phyloP scores from a whole-genome alignment of 2,329 filamentous ascomycete genomes.

The Cladobotryum mycophilum region DNA sequence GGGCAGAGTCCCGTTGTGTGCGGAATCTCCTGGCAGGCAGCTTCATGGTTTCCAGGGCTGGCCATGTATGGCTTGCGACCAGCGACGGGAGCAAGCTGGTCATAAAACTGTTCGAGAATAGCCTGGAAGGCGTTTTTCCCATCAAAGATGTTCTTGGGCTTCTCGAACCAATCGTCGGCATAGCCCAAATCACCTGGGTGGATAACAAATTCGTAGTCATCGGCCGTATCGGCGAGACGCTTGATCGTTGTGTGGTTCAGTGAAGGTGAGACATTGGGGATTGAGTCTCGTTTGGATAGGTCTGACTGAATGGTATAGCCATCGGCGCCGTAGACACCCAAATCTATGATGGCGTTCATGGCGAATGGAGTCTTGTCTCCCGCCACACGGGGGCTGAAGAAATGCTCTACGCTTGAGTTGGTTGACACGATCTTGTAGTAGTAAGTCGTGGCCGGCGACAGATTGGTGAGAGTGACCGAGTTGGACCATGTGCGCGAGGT shows the following conservation, averaged over 20 bases:
- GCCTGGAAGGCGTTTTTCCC: slow-evolving; percentile 48
- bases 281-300: slow-evolving; percentile 40
- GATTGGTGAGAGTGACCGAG: slow-evolving; percentile 37
- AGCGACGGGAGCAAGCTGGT: slow-evolving; percentile 35
- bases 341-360: slow-evolving; percentile 42
- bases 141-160: slow-evolving; percentile 38
- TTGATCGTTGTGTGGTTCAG: slow-evolving; percentile 55
- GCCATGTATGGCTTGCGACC: slow-evolving; percentile 45
- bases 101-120: slow-evolving; percentile 51
- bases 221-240: slow-evolving; percentile 42
- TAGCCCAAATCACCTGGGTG: slow-evolving; percentile 53
- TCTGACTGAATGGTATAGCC: slow-evolving; percentile 30
- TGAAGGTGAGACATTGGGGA: slow-evolving; percentile 42
- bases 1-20: slow-evolving; percentile 35
- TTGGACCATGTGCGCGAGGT: slow-evolving; percentile 50
- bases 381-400: slow-evolving; percentile 45
- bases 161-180: slow-evolving; percentile 51
- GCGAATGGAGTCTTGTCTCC: slow-evolving; percentile 52
- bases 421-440: slow-evolving; percentile 54
- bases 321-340: slow-evolving; percentile 40
- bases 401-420: slow-evolving; percentile 48
- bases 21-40: slow-evolving; percentile 41
- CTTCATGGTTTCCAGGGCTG: slow-evolving; percentile 51
- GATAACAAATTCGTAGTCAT: slow-evolving; percentile 50
- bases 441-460: slow-evolving; percentile 49